Base-by-base conservation (phyloP, 352 stramenopile genomes). In the Pythium chondricola region DNA sequence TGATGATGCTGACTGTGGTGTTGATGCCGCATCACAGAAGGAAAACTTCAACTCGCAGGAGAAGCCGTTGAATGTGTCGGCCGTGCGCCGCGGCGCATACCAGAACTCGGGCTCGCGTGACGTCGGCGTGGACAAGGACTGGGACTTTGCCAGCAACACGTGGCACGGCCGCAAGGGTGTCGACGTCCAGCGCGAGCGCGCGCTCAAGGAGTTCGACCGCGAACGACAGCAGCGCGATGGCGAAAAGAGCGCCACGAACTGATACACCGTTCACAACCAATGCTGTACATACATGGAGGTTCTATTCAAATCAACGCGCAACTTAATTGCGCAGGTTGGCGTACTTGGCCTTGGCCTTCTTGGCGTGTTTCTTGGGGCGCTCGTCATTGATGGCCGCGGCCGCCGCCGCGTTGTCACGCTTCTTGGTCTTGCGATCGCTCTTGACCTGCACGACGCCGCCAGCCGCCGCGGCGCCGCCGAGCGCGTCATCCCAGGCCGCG, bases 401-500 rank as follows among this genome's bases (percentile, higher is more conserved):
- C 53, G 80, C 78, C 36, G 6, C 54, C 49, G 57, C 24, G 11
- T 22, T 65, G 17, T 83, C 65, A 29, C 72, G 65, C 37, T 77
- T 72, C 25, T 63, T 63, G 56, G 71, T 71, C 55, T 93, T 87
- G 22, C 46, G 47, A 17, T 56, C 46, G 56, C 73, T 92, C 63
- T 89, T 88, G 37, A 95, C 74, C 54, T 97, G 83, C 61, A 91
- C 74, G 61, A 80, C 65, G 49, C 64, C 72, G 20, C 74, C 49
- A 13, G 61, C 65, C 2, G 52, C 56, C 31, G 47, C 62, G 32
- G 69, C 50, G 21, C 74, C 51, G 21, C 71, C 60, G n/a, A 87
- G 65, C 18, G 77, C 77, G 13, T 61, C 55, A 40, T 83, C 81
- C 93, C 95, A 98, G 51, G 98, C 90, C 11, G 93, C 77, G 27